A percentile compares a stretch with the other conserved stretches of the same genome.
phyloP scores from a whole-genome alignment of 2,329 filamentous ascomycete species.

The Penicillium freii region DNA sequence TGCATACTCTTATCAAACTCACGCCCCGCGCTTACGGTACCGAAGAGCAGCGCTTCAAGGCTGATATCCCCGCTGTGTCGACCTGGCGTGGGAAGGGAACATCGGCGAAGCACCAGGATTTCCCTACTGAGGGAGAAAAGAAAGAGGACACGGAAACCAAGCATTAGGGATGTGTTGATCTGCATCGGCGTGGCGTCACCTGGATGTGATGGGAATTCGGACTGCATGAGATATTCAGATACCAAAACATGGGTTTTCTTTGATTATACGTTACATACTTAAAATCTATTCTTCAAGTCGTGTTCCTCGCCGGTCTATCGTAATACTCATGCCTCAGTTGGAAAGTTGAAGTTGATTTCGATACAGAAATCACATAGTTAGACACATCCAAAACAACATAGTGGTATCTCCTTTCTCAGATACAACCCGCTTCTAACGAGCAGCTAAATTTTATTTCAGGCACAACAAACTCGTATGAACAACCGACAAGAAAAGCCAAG shows the following conservation, averaged over 20 bases:
- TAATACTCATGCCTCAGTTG: neutral
- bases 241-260: slow-evolving; percentile 14
- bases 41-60: slow-evolving; percentile 80
- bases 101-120: slow-evolving; percentile 76
- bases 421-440: too few relatives aligned
- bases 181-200: slow-evolving; percentile 16
- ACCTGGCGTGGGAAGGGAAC: slow-evolving; percentile 95
- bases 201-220: slow-evolving; percentile 11
- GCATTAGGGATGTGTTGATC: slow-evolving; percentile 4
- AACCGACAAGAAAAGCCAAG: neutral
- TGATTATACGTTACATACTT: slow-evolving; percentile 1
- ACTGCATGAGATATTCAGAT: slow-evolving; percentile 14
- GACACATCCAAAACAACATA: neutral
- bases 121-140: slow-evolving; percentile 25
- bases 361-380: too few relatives aligned
- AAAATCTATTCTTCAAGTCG: neutral
- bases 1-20: slow-evolving; percentile 94
- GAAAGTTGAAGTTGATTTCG: too few relatives aligned
- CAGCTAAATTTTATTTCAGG: neutral
- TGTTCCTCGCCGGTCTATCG: neutral
- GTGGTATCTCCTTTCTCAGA: neutral
- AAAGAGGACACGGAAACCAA: slow-evolving; percentile 11
- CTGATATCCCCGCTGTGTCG: slow-evolving; percentile 91
- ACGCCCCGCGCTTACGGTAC: slow-evolving; percentile 94
- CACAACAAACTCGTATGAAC: neutral